These are phyloP conservation scores for Calonectria hawksworthii DNA, from an alignment of 2,329 filamentous ascomycete genomes.

Conservation along the genomic window DNA sequence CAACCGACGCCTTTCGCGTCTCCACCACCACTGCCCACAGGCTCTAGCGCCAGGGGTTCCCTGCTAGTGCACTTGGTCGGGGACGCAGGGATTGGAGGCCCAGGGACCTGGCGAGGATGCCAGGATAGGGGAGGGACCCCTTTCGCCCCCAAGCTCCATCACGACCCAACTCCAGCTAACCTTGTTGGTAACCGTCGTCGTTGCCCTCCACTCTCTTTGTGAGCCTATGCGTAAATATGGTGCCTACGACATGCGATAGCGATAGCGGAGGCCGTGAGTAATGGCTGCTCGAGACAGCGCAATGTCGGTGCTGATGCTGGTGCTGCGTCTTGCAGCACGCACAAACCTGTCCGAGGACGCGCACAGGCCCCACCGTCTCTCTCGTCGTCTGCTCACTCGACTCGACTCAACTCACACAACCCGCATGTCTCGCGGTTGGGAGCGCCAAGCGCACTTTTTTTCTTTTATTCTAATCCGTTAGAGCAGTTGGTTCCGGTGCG, in stretches of 20 bases:
- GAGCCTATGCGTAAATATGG: constrained; percentile 1
- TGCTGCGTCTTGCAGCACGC: not conserved
- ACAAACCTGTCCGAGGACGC: not conserved
- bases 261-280: constrained; percentile 9
- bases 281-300: not conserved
- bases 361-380: not conserved
- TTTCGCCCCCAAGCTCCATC: constrained; percentile 25
- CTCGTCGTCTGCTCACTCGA: not conserved
- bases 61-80: constrained; percentile 31
- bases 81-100: constrained; percentile 28
- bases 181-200: not conserved
- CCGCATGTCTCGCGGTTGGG: not conserved
- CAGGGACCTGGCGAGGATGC: constrained; percentile 29
- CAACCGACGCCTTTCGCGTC: constrained; percentile 34
- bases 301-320: not conserved
- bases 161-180: not conserved
- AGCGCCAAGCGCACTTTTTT: not conserved
- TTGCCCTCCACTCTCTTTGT: constrained; percentile 8
- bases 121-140: constrained; percentile 32
- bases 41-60: constrained; percentile 32
- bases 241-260: not conserved
- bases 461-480: not conserved
- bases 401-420: not conserved
- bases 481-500: not conserved
- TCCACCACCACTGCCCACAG: constrained; percentile 21